Evolutionary conservation across 1,284 basidiomycete species (phyloP), one percentile per base, ranked within the genome.

Genomic region (Ceratobasidium sp.): DNA sequence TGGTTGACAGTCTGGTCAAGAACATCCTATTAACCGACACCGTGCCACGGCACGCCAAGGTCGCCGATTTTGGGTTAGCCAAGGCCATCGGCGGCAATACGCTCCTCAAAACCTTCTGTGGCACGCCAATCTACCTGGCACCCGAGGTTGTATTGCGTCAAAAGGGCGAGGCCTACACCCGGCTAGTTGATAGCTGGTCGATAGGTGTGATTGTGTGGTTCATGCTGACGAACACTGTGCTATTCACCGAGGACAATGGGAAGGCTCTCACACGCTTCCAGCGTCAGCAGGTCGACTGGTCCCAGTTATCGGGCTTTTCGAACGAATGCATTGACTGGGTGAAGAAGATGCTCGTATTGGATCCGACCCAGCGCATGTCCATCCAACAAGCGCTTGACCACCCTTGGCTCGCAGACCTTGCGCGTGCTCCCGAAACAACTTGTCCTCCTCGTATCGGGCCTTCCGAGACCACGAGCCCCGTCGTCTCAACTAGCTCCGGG

Each of bases 21-120:
- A 72, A 72, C 29, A 29, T 72, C 16, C 37, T 72, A n/a, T 61
- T 51, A 65, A 39, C 61, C 5, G 46, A 66, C 11, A 72, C 51
- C 74, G 84, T 1, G 88, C 69, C 90, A 0, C 91, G 92, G 0
- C 80, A 84, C 1, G 88, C 92, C 77, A 95, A 95, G 79, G 90
- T 98, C 29, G 95, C 95, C 1, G 96, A 97, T 81, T 98, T 97
- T 80, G 96, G 96, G 5, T 87, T 98, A 14, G 95, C 96, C 0
- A 98, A 98, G 81, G 89, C 91, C 74, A 89, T 94, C 54, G 91
- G 92, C 39, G 74, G 73, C 31, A 66, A 75, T 22, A 79, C 76
- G 24, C 74, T 73, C n/a, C 61, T 77, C 3, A 76, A 74, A 90
- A 95, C 93, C 0, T 92, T 92, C 89, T 95, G 93, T 79, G 93